Conservation (phyloP, 768 basidiomycete species). For the Boletellus ananiceps region DNA sequence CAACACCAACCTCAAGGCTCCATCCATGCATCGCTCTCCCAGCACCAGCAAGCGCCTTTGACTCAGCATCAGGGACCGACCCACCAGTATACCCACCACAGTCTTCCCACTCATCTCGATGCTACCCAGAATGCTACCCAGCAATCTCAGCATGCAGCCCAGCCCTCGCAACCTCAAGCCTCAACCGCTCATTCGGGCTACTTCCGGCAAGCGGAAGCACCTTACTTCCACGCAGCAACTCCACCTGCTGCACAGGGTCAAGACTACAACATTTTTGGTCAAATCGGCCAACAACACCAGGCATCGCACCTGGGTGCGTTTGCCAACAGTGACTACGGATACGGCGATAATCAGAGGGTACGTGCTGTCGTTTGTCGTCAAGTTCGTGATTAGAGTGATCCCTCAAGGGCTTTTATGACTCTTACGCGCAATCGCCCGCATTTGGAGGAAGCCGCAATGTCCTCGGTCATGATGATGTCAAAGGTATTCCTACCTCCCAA, state of each 20-base stretch:
- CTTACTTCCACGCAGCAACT: conserved; percentile 76
- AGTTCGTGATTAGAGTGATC: conserved; percentile 14
- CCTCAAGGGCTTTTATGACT: conserved; percentile 69
- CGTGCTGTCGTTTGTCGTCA: conserved; percentile 20
- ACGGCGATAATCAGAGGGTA: conserved; percentile 64
- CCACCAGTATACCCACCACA: conserved; percentile 61
- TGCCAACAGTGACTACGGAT: conserved; percentile 60
- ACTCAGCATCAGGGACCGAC: conserved; percentile 34
- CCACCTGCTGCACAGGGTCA: conserved; percentile 66
- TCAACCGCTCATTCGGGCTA: conserved; percentile 61
- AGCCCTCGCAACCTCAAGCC: conserved; percentile 37
- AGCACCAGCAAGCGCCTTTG: conserved; percentile 30
- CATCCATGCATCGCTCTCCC: conserved; percentile 26
- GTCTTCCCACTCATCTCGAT: conserved; percentile 59
- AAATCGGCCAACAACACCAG: conserved; percentile 54
- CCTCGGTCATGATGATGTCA: conserved; percentile 72
- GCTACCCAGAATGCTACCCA: conserved; percentile 43
- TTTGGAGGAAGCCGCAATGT: conserved; percentile 59
- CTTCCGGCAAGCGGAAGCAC: conserved; percentile 65
- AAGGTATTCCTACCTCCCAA: conserved; percentile 59
- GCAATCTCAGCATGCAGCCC: conserved; percentile 40
- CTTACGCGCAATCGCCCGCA: conserved; percentile 58
- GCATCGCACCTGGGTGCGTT: conserved; percentile 50
- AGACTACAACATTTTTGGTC: conserved; percentile 62
- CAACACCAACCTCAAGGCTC: conserved; percentile 32